These are phyloP conservation scores for Carnegiea gigantea DNA, from an alignment of 179 eudicot genomes.

Conservation along the genomic window DNA sequence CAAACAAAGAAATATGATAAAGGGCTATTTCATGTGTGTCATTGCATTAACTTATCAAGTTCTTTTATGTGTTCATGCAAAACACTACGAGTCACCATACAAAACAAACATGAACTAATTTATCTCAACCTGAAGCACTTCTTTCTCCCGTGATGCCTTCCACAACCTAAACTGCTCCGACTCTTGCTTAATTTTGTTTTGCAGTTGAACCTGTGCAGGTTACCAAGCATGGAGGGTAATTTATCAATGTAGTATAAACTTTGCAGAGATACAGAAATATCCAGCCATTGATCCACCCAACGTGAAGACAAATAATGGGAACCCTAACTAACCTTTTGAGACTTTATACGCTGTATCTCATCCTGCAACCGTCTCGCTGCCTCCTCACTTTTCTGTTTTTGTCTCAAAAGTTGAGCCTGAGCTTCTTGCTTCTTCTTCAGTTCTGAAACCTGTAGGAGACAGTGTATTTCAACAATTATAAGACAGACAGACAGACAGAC, in stretches of 20 bases:
- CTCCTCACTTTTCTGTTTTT: slow-evolving; percentile 95
- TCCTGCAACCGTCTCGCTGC: slow-evolving; percentile 92
- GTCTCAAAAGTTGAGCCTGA: slow-evolving; percentile 87
- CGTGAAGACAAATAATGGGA: too few species aligned
- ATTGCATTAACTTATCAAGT: neutral
- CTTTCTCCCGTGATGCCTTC: slow-evolving; percentile 96
- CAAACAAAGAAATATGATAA: neutral
- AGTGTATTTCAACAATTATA: neutral
- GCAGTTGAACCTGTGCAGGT: slow-evolving; percentile 75
- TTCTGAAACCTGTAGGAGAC: slow-evolving; percentile 62
- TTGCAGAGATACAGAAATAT: neutral
- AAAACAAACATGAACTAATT: neutral
- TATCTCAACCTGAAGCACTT: slow-evolving; percentile 85
- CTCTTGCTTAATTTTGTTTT: slow-evolving; percentile 95
- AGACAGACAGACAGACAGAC: neutral
- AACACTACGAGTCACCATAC: neutral
- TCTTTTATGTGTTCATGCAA: neutral
- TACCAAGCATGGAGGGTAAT: neutral
- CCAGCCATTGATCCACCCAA: too few species aligned
- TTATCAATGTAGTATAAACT: neutral
- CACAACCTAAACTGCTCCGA: slow-evolving; percentile 94
- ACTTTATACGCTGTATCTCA: slow-evolving; percentile 91
- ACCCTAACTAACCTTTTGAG: slow-evolving; percentile 65
- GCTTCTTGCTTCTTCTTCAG: slow-evolving; percentile 96
- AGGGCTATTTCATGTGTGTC: neutral